Conservation (phyloP, 2,329 filamentous ascomycete genomes). For the Botrytis porri region DNA sequence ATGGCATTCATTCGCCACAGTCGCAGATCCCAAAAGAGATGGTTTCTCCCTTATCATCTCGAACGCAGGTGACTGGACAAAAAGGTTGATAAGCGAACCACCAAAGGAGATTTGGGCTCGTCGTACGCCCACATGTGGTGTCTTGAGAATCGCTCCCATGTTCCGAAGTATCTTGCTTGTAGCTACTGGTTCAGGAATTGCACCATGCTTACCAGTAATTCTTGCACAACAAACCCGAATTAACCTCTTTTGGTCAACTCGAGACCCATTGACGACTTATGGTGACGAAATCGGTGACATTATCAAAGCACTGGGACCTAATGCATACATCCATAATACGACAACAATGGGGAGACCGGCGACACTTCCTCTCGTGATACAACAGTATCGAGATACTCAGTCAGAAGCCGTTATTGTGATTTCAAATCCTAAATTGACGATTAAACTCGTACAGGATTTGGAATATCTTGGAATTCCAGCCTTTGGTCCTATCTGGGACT, state of each 20-base stretch:
- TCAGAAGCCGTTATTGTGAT: conserved; percentile 43
- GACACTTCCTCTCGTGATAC: conserved; percentile 37
- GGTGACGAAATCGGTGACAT: conserved; percentile 38
- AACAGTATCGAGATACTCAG: conserved; percentile 34
- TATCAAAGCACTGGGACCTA: conserved; percentile 36
- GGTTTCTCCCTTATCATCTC: conserved; percentile 67
- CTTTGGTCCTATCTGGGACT: conserved; percentile 42
- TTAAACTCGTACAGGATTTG: conserved; percentile 42
- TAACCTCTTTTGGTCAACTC: conserved; percentile 41
- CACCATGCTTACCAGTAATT: conserved; percentile 53
- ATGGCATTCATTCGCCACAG: conserved; percentile 75
- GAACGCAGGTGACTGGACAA: conserved; percentile 74
- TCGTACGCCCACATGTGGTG: conserved; percentile 63
- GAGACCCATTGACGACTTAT: conserved; percentile 38
- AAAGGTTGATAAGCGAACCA: conserved; percentile 57
- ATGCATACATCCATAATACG: conserved; percentile 41
- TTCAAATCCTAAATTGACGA: conserved; percentile 40
- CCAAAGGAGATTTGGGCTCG: conserved; percentile 65
- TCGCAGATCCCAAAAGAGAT: conserved; percentile 54
- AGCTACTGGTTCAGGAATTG: conserved; percentile 71
- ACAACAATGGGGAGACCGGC: conserved; percentile 38
- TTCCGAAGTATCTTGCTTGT: conserved; percentile 65
- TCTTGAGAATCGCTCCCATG: conserved; percentile 63
- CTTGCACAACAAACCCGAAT: conserved; percentile 28
- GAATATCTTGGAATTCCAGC: conserved; percentile 41